Evolutionary conservation across 768 basidiomycete species (phyloP).

Genomic region (Russula earlei): DNA sequence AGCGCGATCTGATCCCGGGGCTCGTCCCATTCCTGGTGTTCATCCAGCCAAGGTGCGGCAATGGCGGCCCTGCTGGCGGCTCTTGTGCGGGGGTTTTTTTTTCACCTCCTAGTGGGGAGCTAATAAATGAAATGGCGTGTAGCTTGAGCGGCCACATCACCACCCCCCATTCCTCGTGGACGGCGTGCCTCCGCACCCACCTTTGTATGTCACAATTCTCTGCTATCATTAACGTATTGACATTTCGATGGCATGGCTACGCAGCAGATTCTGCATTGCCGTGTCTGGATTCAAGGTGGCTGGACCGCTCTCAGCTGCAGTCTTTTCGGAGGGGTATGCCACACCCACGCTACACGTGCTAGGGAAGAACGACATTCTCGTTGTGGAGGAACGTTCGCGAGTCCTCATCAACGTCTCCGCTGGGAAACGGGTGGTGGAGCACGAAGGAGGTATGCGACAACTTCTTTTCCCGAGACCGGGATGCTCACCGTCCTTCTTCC

Average conservation of each 20-base stretch:
- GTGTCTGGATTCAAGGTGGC: slow-evolving; percentile 59
- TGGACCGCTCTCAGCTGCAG: slow-evolving; percentile 36
- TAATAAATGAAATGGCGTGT: slow-evolving; percentile 3
- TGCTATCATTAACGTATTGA: neutral
- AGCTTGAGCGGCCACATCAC: slow-evolving; percentile 45
- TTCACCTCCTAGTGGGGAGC: neutral
- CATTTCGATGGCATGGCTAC: neutral
- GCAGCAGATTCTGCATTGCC: slow-evolving; percentile 64
- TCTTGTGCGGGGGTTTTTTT: slow-evolving; percentile 39
- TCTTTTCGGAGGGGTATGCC: slow-evolving; percentile 43
- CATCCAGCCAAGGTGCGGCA: slow-evolving; percentile 62
- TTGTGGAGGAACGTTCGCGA: slow-evolving; percentile 58
- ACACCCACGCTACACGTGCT: slow-evolving; percentile 75
- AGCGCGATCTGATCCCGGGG: slow-evolving; percentile 6
- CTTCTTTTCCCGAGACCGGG: neutral
- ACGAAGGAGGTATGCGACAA: slow-evolving; percentile 58
- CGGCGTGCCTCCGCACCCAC: slow-evolving; percentile 61
- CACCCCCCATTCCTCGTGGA: slow-evolving; percentile 55
- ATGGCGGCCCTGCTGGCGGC: slow-evolving; percentile 64
- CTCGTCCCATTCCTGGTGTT: neutral
- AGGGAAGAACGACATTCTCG: slow-evolving; percentile 69
- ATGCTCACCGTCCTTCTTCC: neutral
- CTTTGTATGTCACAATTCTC: slow-evolving; percentile 41
- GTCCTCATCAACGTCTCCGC: slow-evolving; percentile 44
- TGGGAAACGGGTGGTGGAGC: slow-evolving; percentile 58